Base-by-base conservation (phyloP, 2,329 filamentous ascomycete species). In the Colletotrichum kahawae region DNA sequence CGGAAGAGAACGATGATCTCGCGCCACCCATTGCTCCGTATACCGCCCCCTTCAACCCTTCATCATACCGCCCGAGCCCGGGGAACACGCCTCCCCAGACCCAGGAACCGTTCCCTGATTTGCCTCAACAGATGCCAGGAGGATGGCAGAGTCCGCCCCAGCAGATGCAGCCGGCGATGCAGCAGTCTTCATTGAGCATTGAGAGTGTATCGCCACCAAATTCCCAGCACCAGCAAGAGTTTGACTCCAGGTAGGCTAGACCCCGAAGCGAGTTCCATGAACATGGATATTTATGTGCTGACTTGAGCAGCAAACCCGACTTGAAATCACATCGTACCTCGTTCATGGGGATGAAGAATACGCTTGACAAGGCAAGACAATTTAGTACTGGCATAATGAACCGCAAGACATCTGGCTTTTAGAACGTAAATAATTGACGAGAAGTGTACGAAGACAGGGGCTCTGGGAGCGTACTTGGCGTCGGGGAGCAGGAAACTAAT, bases 281-380 rank as follows among this genome's bases (percentile, higher is more conserved):
- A 16, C 18, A 36, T 18, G 59, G 13, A 27, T 16, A 18, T 16
- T n/a, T 18, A 9, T 8, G 21, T 29, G 33, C 74, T 76, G 33
- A 76, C 36, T 9, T 18, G 10, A 29, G 34, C 18, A 14, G 21
- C n/a, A 76, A 71, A 31, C 74, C 70, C 21, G 74, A 76, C 21
- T n/a, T 66, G 36, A 76, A 76, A 16, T 59, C 70, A 13, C 57
- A 70, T 34, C 74, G 74, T 24, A 57, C 74, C 27, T 76, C 74
- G 31, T 76, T 76, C 38, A 34, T 76, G 65, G 74, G 74, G 5
- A 76, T 76, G 74, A 76, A 76, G 54, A 76, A 76, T 8, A 76
- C 74, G 36, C 51, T 76, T n/a, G 74, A 70, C 14, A 76, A 74
- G 34, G 74, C 74, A 24, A 76, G 57, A 33, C 74, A 76, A 34